A percentile compares a stretch with the other conserved stretches of the same genome.
Evolutionary conservation across 1,284 basidiomycete species (phyloP).

Genomic region (Ganoderma lucidum): DNA sequence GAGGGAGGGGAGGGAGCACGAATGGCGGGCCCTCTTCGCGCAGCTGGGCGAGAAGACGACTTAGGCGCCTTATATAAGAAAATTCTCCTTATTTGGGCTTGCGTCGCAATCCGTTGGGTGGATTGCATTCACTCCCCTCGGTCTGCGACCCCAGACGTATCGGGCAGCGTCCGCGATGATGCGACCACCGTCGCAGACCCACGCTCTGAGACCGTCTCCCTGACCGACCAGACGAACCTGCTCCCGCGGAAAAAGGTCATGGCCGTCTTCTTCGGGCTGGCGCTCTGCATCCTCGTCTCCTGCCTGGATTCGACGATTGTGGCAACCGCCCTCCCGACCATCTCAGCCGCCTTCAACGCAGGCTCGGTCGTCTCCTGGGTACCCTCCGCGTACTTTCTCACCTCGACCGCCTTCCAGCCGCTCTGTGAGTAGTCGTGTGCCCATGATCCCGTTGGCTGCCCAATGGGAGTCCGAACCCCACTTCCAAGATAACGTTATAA

Average conservation of each 20-base stretch:
- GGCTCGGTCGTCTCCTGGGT: conserved; percentile 78
- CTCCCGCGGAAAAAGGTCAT: conserved; percentile 74
- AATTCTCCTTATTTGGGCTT: no score
- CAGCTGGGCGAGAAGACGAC: no score
- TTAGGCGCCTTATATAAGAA: no score
- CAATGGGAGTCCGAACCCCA: not conserved
- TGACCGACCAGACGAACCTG: conserved; percentile 83
- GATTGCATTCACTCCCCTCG: no score
- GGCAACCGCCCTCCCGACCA: conserved; percentile 74
- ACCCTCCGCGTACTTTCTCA: conserved; percentile 70
- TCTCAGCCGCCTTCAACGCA: conserved; percentile 72
- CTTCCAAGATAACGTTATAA: not conserved
- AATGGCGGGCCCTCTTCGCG: no score
- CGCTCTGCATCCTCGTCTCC: conserved; percentile 64
- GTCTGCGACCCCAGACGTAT: not conserved
- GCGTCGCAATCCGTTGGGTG: no score
- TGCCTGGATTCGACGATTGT: conserved; percentile 72
- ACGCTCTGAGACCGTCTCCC: conserved; percentile 28
- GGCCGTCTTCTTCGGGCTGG: conserved; percentile 66
- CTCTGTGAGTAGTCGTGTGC: conserved; percentile 41
- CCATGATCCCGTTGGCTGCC: not conserved
- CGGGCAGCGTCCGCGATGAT: conserved; percentile 14
- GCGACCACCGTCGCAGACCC: conserved; percentile 20
- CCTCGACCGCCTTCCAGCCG: conserved; percentile 69
- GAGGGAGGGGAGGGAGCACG: no score